Evolutionary conservation across 1,284 basidiomycete genomes (phyloP).

Genomic region (Fomitopsis betulina): DNA sequence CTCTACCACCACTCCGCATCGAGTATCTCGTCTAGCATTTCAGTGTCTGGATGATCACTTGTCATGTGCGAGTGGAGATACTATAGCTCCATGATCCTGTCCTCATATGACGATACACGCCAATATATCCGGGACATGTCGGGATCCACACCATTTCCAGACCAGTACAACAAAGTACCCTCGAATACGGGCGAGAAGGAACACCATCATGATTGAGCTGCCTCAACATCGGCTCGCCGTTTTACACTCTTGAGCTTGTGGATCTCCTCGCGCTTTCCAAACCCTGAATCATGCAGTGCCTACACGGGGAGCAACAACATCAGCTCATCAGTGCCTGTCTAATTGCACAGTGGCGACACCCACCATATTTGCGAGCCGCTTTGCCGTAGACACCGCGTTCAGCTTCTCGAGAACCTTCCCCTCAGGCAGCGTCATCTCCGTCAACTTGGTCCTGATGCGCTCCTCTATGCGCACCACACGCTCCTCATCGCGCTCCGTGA

Average conservation of each 20-base stretch:
- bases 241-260: slow-evolving; percentile 61
- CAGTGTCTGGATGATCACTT: too few relatives aligned
- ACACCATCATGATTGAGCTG: neutral
- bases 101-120: neutral
- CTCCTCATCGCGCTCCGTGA: slow-evolving; percentile 92
- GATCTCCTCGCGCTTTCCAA: slow-evolving; percentile 85
- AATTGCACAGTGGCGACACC: slow-evolving; percentile 16
- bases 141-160: neutral
- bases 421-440: slow-evolving; percentile 76
- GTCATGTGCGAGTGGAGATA: too few relatives aligned
- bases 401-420: slow-evolving; percentile 81
- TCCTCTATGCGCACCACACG: slow-evolving; percentile 82
- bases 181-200: too few relatives aligned
- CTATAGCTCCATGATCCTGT: neutral
- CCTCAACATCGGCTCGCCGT: slow-evolving; percentile 25
- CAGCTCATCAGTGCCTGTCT: neutral
- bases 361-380: slow-evolving; percentile 93
- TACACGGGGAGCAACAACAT: slow-evolving; percentile 27
- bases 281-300: slow-evolving; percentile 90
- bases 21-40: neutral
- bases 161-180: neutral
- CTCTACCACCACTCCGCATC: neutral
- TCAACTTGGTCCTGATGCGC: slow-evolving; percentile 78
- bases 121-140: neutral
- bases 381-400: slow-evolving; percentile 87